These are phyloP conservation scores for Fraxinus excelsior DNA, from an alignment of 257 asterid genomes.

Conservation along the genomic window DNA sequence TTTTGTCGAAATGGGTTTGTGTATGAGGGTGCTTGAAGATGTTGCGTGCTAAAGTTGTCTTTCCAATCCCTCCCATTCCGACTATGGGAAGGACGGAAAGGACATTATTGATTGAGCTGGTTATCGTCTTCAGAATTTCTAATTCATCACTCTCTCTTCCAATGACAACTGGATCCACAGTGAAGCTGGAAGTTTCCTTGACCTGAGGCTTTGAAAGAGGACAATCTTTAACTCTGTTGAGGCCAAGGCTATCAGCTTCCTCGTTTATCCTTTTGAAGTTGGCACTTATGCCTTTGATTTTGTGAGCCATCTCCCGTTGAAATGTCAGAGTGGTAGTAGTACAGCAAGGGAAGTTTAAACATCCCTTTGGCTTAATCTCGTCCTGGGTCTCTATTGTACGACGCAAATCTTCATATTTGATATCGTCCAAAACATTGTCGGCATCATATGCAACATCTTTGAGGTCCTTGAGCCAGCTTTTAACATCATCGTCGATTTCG, in stretches of 20 bases:
- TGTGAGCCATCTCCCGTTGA: no score
- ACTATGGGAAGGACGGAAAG: constrained; percentile 1
- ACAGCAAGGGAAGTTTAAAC: background rate
- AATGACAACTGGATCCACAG: background rate
- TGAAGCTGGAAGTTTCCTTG: constrained; percentile 15
- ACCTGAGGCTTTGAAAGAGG: background rate
- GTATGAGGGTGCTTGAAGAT: background rate
- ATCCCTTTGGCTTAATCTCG: background rate
- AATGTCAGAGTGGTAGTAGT: background rate
- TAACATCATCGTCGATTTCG: background rate
- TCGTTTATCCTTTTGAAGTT: no score
- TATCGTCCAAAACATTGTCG: constrained; percentile 27
- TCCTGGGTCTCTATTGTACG: background rate
- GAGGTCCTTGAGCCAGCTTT: constrained; percentile 18
- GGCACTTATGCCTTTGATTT: no score
- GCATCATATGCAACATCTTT: constrained; percentile 15
- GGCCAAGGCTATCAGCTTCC: background rate
- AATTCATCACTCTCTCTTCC: constrained; percentile 22
- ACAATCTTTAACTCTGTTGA: constrained; percentile 2
- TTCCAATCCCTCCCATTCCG: background rate
- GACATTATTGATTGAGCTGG: background rate
- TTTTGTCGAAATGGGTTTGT: background rate
- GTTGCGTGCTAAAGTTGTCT: background rate
- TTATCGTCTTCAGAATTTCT: background rate
- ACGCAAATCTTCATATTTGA: constrained; percentile 10